phyloP scores from a whole-genome alignment of 257 asterid species.

The Buddleja alternifolia region DNA sequence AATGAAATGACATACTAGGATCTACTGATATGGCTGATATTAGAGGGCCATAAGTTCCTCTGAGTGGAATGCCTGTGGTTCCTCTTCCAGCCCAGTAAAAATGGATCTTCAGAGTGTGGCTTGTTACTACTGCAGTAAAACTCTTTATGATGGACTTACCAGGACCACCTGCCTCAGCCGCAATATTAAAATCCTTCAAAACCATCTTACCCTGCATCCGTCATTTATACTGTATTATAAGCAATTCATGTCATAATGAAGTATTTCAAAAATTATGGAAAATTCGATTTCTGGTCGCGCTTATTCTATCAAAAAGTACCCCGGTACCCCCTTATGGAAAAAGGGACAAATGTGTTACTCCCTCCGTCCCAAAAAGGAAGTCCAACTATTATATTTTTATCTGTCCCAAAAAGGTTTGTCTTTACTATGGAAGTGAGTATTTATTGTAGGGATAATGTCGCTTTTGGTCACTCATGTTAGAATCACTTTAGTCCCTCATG shows the following conservation, averaged over 20 bases:
- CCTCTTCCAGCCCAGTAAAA: constrained; percentile 93
- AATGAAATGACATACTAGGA: constrained; percentile 62
- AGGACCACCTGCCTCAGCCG: constrained; percentile 77
- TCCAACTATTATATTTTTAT: too few species aligned
- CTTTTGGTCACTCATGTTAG: too few species aligned
- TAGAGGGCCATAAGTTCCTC: constrained; percentile 90
- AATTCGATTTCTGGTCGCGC: too few species aligned
- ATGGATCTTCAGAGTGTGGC: constrained; percentile 71
- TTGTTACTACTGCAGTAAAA: constrained; percentile 58
- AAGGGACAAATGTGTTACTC: not conserved
- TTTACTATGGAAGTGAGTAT: too few species aligned
- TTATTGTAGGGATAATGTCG: too few species aligned
- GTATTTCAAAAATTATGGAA: not conserved
- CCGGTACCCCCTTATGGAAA: too few species aligned
- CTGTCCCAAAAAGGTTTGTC: too few species aligned
- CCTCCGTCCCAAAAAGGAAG: too few species aligned
- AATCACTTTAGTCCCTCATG: too few species aligned
- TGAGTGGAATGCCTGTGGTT: constrained; percentile 80
- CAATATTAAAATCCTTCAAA: constrained; percentile 80
- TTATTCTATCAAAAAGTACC: too few species aligned
- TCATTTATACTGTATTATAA: not conserved
- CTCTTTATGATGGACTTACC: constrained; percentile 61
- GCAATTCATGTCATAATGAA: constrained; percentile 30
- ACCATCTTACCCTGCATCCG: constrained; percentile 59
- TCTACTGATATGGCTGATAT: constrained; percentile 88